Percentiles rank a stretch among this genome's conserved stretches.
Evolutionary conservation across 106 monocot genomes (phyloP).

Genomic region (Triglochin maritima): DNA sequence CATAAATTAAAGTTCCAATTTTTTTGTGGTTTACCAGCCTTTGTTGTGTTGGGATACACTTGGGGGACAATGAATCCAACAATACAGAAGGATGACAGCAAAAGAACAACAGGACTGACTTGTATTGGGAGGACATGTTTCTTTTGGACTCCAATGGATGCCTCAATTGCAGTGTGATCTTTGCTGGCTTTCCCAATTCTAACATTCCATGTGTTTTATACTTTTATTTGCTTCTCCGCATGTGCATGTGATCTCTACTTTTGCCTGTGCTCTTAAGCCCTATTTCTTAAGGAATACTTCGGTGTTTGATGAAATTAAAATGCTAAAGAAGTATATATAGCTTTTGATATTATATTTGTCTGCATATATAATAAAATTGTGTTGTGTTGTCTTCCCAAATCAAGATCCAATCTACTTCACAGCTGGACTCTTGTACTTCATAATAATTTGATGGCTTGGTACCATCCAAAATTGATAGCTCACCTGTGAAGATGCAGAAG

Average conservation of each 20-base stretch:
- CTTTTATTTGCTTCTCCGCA: not conserved
- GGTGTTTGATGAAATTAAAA: too few species aligned
- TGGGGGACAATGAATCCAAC: not conserved
- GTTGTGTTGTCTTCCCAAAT: too few species aligned
- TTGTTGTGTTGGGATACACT: not conserved
- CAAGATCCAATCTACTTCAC: too few species aligned
- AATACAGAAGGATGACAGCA: conserved; percentile 2
- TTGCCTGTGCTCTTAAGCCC: not conserved
- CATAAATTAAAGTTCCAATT: not conserved
- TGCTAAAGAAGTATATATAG: too few species aligned
- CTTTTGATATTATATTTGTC: too few species aligned
- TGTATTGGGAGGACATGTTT: not conserved
- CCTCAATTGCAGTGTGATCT: not conserved
- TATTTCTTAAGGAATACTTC: too few species aligned
- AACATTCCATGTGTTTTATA: not conserved
- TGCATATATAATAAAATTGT: too few species aligned
- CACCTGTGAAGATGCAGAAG: too few species aligned
- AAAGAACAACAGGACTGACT: not conserved
- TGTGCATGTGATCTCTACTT: conserved; percentile 3
- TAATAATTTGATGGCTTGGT: too few species aligned
- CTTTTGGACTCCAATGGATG: not conserved
- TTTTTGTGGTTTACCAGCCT: not conserved
- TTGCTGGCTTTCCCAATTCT: not conserved
- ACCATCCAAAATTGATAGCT: too few species aligned
- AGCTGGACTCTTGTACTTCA: too few species aligned